These are phyloP conservation scores for Fomitopsis betulina DNA, from an alignment of 1,284 basidiomycete genomes.

Conservation along the genomic window DNA sequence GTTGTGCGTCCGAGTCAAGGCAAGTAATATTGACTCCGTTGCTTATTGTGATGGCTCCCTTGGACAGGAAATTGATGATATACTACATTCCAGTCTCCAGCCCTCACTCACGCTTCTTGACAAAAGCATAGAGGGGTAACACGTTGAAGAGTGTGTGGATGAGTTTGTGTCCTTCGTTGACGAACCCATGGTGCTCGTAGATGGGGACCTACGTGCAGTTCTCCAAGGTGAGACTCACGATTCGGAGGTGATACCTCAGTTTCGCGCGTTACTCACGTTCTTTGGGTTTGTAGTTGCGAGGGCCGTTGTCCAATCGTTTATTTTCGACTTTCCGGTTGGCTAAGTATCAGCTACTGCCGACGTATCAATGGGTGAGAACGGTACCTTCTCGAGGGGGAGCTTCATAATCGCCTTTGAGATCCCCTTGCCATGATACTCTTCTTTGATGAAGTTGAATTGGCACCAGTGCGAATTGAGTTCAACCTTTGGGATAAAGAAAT, in stretches of 20 bases:
- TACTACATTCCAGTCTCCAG: too few species aligned
- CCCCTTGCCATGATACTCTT: conserved; percentile 15
- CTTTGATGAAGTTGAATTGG: conserved; percentile 11
- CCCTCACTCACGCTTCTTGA: background rate
- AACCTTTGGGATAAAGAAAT: too few species aligned
- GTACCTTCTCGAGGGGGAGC: conserved; percentile 9
- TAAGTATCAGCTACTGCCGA: background rate
- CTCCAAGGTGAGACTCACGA: background rate
- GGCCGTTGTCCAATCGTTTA: background rate
- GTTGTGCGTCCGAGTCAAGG: too few species aligned
- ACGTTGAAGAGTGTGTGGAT: background rate
- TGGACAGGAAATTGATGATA: too few species aligned
- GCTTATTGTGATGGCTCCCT: too few species aligned
- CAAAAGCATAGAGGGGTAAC: background rate
- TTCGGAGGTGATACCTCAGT: too few species aligned
- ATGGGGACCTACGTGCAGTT: background rate
- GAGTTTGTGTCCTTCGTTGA: background rate
- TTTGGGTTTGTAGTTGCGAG: background rate
- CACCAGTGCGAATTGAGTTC: conserved; percentile 16
- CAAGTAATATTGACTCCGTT: too few species aligned
- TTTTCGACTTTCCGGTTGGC: background rate
- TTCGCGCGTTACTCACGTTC: background rate
- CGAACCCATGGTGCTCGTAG: conserved; percentile 1
- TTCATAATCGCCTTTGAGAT: conserved; percentile 11
- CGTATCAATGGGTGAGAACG: background rate